These are phyloP conservation scores for Prillingera fragicola DNA, from an alignment of 1,284 basidiomycete species.

Conservation along the genomic window DNA sequence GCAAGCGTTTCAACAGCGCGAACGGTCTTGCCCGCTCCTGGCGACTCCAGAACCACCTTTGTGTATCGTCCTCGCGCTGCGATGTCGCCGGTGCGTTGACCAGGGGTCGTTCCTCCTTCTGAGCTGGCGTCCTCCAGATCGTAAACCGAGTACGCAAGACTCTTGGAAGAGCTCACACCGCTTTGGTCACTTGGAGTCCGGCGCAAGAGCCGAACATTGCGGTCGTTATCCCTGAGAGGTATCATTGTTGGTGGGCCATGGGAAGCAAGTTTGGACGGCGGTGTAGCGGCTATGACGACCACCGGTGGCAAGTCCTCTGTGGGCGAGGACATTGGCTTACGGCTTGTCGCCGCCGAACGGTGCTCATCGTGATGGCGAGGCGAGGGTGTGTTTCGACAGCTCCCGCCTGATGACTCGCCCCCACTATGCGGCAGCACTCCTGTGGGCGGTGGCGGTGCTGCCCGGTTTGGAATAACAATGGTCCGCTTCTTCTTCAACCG, in stretches of 20 bases:
- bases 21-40: too few relatives aligned
- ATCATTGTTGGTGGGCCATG: conserved; percentile 16
- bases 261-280: neutral
- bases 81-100: conserved; percentile 18
- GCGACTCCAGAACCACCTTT: conserved; percentile 21
- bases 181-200: too few relatives aligned
- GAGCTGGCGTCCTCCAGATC: conserved; percentile 28
- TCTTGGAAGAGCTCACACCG: too few relatives aligned
- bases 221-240: conserved; percentile 21
- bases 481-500: conserved; percentile 30
- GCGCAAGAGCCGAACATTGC: too few relatives aligned
- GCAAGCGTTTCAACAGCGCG: too few relatives aligned
- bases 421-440: conserved; percentile 16
- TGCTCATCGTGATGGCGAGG: neutral
- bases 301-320: neutral
- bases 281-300: conserved; percentile 1
- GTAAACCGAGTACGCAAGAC: conserved; percentile 36
- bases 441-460: conserved; percentile 29
- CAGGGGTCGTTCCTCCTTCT: too few relatives aligned
- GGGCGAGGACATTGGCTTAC: too few relatives aligned
- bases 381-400: neutral
- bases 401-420: neutral
- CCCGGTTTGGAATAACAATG: conserved; percentile 30
- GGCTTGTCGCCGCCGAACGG: neutral
- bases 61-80: conserved; percentile 23